These are phyloP conservation scores for Arthrobotrys conoides DNA, from an alignment of 2,329 filamentous ascomycete species.

Conservation along the genomic window DNA sequence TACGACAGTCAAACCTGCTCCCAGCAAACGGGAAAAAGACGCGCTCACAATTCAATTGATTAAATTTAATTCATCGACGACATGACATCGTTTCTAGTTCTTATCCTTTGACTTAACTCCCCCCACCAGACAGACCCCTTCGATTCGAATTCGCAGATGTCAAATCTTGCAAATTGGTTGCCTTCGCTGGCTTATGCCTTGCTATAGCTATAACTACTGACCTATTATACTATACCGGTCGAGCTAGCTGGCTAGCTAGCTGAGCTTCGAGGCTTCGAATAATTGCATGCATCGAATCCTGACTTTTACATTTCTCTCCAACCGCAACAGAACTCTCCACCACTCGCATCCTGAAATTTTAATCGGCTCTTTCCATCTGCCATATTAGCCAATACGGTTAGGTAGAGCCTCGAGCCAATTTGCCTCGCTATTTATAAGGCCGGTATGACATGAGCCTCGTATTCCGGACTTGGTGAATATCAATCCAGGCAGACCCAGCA, in stretches of 20 bases:
- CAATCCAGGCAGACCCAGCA: conserved; percentile 33
- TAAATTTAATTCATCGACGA: conserved; percentile 6
- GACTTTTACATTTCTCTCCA: conserved; percentile 10
- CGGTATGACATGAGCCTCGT: conserved; percentile 50
- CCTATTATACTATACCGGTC: too few species aligned
- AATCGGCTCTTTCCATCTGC: conserved; percentile 19
- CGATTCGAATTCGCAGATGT: too few species aligned
- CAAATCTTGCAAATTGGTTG: neutral
- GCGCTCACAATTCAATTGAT: conserved; percentile 12
- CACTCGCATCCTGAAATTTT: conserved; percentile 7
- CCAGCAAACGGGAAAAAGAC: conserved; percentile 31
- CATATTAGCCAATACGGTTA: conserved; percentile 43
- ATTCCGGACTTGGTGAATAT: conserved; percentile 27
- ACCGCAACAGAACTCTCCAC: neutral
- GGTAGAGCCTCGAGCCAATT: conserved; percentile 30
- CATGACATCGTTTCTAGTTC: too few species aligned
- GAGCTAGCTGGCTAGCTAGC: too few species aligned
- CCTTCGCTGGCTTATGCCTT: neutral
- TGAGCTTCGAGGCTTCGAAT: conserved; percentile 4
- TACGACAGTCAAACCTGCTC: conserved; percentile 31
- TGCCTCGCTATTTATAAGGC: conserved; percentile 31
- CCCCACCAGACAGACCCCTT: too few species aligned
- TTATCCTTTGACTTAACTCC: too few species aligned
- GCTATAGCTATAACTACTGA: neutral
- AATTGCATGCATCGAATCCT: conserved; percentile 11